Base-by-base conservation (phyloP, 257 asterid genomes). In the Solanum pinnatisectum region DNA sequence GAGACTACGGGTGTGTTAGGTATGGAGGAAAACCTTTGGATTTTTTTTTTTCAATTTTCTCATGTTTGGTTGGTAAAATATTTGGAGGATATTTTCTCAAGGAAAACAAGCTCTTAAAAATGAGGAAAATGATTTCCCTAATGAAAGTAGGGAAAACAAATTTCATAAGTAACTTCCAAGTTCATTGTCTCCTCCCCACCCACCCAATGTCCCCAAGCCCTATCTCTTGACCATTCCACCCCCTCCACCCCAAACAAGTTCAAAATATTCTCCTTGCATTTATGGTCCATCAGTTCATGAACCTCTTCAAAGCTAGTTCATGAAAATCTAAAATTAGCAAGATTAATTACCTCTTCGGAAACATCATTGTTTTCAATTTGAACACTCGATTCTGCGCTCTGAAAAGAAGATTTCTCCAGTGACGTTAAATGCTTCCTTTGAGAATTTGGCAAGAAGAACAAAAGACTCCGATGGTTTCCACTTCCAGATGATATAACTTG, bases 321-420 rank as follows among this genome's bases (percentile, higher is more conserved):
- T 32, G 71, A 32, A 63, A 83, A 36, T 46, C 44, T 46, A 5
- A 32, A 72, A 36, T 30, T 30, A 83, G n/a, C 60, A 37, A 32
- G 63, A 79, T 7, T 9, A 77, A 33, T 33, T 85, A 92, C 94
- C 92, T 92, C 94, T 76, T 84, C 88, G 36, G 91, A 87, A 36
- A 92, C 79, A 44, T 92, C 94, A 40, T 86, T 87, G 84, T 87
- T 90, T 78, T 89, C 93, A 71, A 88, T 46, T 82, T 88, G 90
- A 76, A 90, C 84, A 56, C 84, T 82, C 16, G 86, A 83, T 39
- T 88, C 90, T 22, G 22, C 76, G 35, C 40, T 74, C 46, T 56
- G 88, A 4, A 65, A 36, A 84, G 63, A 68, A 79, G 68, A 85
- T 27, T 85, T 87, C 37, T 87, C 74, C 37, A 86, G 77, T 5